Percentiles rank a stretch among this genome's conserved stretches.
These are phyloP conservation scores for Cercospora sojina DNA, from an alignment of 2,329 filamentous ascomycete species.

Conservation along the genomic window DNA sequence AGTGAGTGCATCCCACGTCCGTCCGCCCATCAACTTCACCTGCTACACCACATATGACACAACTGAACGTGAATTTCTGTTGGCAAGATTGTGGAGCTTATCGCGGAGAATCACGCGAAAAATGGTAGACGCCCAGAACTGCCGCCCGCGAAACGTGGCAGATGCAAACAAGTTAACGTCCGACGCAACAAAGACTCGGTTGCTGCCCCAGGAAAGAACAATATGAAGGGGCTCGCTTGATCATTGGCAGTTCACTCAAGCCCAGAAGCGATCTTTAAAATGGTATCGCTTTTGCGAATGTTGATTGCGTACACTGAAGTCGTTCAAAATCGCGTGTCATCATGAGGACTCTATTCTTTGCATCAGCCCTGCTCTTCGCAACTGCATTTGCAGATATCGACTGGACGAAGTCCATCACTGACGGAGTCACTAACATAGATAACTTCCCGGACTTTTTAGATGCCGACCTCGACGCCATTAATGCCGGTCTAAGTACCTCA, in stretches of 20 bases:
- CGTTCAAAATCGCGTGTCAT: not conserved
- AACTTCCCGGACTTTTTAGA: conserved; percentile 49
- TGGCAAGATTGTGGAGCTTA: not conserved
- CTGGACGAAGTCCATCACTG: not conserved
- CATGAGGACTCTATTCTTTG: not conserved
- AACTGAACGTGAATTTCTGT: not conserved
- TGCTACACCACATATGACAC: not conserved
- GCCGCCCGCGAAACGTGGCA: not conserved
- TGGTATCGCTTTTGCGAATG: not conserved
- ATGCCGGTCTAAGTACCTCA: conserved; percentile 49
- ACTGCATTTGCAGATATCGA: not conserved
- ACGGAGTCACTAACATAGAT: not conserved
- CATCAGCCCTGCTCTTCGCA: not conserved
- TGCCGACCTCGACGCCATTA: conserved; percentile 53
- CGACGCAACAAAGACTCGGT: not conserved
- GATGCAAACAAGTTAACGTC: not conserved
- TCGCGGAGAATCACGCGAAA: not conserved
- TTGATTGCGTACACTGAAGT: not conserved
- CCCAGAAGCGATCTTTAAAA: not conserved
- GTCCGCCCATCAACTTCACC: not conserved
- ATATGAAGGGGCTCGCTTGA: not conserved
- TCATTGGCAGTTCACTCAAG: not conserved
- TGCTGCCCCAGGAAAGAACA: not conserved
- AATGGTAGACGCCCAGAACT: not conserved
- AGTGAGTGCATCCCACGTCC: not conserved